Base-by-base conservation (phyloP, 2,329 filamentous ascomycete genomes). In the Acephala macrosclerotiorum region DNA sequence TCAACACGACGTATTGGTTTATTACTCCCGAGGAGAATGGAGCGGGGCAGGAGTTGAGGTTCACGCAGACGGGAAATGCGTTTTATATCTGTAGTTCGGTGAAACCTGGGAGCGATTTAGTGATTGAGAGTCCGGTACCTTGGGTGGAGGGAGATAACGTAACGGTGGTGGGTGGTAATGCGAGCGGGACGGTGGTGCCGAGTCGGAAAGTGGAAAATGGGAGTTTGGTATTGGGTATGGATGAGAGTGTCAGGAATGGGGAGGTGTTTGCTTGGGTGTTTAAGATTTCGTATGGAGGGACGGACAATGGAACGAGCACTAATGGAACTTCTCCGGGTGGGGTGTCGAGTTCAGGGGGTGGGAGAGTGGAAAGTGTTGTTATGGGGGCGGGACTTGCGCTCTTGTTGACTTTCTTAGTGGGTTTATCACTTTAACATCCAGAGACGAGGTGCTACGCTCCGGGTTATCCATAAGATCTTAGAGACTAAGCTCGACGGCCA, bases 1-100 rank as follows among this genome's bases (percentile, higher is more conserved):
- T 83, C 72, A 83, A 84, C 61, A 87, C 85, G 4, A 84, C 80
- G 1, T 86, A 84, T 70, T 85, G 83, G 38, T 55, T 22, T 12
- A 60, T 63, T 11, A 68, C 64, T 18, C 66, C 66, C 16, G 61
- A 62, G 16, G 74, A 82, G 2, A 61, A 64, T 59, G 45, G n/a
- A 49, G 45, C 11, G 3, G 45, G 45, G 45, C 22, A 49, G 20
- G 12, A 35, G 11, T 66, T 65, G 36, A 53, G 63, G 16, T 68
- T 61, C 55, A 68, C 64, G 16, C 47, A 56, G 29, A 68, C 36
- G 14, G 18, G 22, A 42, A 53, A 66, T 47, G 66, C 66, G 18
- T 68, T 68, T 53, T 68, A 66, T 49, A 68, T 68, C n/a, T 61
- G 60, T 47, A 20, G n/a, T 20, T 20, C 57, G 22, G 55, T 20